Percentiles rank a stretch among this genome's conserved stretches.
Evolutionary conservation across 768 basidiomycete species (phyloP).

Genomic region (Mycena leptocephala): DNA sequence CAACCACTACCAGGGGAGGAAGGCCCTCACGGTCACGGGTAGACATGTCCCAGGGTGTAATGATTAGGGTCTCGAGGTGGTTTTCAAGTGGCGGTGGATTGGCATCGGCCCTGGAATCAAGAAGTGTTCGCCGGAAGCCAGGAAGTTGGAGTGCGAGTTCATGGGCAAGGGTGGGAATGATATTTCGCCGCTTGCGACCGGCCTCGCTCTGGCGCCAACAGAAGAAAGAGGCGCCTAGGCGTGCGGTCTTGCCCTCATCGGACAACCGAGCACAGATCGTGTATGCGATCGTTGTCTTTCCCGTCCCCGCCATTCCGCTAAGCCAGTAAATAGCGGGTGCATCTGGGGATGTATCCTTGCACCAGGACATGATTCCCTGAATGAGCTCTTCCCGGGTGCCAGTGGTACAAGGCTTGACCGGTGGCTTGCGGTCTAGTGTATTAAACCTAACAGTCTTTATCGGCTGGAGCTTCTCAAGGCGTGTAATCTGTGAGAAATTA

Average conservation of each 20-base stretch:
- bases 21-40: neutral
- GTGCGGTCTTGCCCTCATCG: conserved; percentile 59
- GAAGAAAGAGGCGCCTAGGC: conserved; percentile 51
- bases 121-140: neutral
- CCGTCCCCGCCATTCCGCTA: conserved; percentile 41
- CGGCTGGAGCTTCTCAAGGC: neutral
- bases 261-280: conserved; percentile 33
- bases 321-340: conserved; percentile 42
- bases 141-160: conserved; percentile 6
- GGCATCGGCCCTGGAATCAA: neutral
- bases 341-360: neutral
- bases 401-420: neutral
- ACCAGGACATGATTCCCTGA: neutral
- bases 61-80: neutral
- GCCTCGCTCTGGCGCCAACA: conserved; percentile 17
- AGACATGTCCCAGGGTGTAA: neutral
- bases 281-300: conserved; percentile 44
- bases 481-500: neutral
- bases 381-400: neutral
- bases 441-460: neutral
- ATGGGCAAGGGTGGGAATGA: conserved; percentile 4
- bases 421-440: neutral
- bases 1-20: conserved; percentile 2
- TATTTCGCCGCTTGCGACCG: neutral
- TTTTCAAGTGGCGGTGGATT: neutral